These are phyloP conservation scores for Penicillium macrosclerotiorum DNA, from an alignment of 495 filamentous ascomycete genomes.

Conservation along the genomic window DNA sequence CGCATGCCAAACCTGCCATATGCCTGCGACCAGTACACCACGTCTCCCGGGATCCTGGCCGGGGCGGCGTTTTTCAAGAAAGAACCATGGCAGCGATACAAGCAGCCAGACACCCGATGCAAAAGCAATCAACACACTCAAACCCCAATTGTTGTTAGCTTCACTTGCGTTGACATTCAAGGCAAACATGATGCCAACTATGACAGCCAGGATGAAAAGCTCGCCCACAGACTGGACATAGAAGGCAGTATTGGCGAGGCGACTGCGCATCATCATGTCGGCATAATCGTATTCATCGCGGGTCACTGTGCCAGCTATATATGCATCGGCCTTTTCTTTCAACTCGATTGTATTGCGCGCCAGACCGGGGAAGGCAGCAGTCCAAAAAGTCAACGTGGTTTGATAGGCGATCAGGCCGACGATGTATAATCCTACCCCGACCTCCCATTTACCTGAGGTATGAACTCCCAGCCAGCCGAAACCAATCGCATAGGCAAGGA, in stretches of 20 bases:
- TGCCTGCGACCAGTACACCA: constrained; percentile 52
- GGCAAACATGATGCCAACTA: constrained; percentile 62
- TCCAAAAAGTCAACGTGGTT: constrained; percentile 66
- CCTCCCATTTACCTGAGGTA: constrained; percentile 51
- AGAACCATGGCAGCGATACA: constrained; percentile 61
- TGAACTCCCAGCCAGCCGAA: constrained; percentile 66
- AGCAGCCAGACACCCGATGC: constrained; percentile 61
- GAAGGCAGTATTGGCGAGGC: constrained; percentile 59
- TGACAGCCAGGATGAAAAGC: constrained; percentile 58
- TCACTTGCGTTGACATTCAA: constrained; percentile 55
- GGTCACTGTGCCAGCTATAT: constrained; percentile 48
- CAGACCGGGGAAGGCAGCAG: constrained; percentile 61
- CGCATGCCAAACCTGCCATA: constrained; percentile 59
- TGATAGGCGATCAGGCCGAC: constrained; percentile 65
- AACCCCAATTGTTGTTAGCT: constrained; percentile 62
- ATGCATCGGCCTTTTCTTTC: constrained; percentile 52
- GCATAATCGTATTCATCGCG: constrained; percentile 59
- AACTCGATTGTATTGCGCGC: constrained; percentile 56
- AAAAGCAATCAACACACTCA: constrained; percentile 64
- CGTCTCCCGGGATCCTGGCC: constrained; percentile 50
- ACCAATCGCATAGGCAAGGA: constrained; percentile 58
- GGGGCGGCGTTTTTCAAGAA: constrained; percentile 60
- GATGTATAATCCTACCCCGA: constrained; percentile 58
- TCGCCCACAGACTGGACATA: constrained; percentile 60
- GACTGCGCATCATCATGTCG: constrained; percentile 61